These are phyloP conservation scores for Tulasnella sp. DNA, from an alignment of 768 basidiomycete genomes.

Conservation along the genomic window DNA sequence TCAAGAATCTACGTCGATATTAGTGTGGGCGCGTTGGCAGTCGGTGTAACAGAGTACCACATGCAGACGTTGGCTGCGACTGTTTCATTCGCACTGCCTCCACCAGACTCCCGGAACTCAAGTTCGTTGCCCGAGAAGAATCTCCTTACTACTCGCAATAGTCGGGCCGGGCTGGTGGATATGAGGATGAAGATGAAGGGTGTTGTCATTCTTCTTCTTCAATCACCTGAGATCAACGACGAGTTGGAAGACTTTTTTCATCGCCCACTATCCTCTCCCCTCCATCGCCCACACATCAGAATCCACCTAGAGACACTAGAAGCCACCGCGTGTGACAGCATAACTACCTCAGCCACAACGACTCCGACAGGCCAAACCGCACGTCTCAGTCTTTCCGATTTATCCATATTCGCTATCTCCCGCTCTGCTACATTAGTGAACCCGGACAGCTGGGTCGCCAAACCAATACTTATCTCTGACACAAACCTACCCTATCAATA, in stretches of 20 bases:
- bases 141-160: too few relatives aligned
- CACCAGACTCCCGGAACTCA: background rate
- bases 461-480: conserved; percentile 68
- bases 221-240: background rate
- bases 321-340: background rate
- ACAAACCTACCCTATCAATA: conserved; percentile 53
- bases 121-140: too few relatives aligned
- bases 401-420: background rate
- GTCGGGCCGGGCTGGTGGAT: background rate
- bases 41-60: background rate
- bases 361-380: background rate
- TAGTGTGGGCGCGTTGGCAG: background rate
- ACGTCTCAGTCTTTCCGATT: background rate
- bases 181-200: background rate
- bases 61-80: background rate
- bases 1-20: background rate
- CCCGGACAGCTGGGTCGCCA: conserved; percentile 24
- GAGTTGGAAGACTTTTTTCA: background rate
- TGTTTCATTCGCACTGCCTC: background rate
- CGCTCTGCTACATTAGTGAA: background rate
- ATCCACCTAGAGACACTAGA: background rate
- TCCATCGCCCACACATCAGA: background rate
- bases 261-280: background rate
- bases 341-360: background rate
- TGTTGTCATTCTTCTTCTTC: background rate